A percentile compares a stretch with the other conserved stretches of the same genome.
These are phyloP conservation scores for Microglena sp. DNA, from an alignment of 139 green algal species.

Conservation along the genomic window DNA sequence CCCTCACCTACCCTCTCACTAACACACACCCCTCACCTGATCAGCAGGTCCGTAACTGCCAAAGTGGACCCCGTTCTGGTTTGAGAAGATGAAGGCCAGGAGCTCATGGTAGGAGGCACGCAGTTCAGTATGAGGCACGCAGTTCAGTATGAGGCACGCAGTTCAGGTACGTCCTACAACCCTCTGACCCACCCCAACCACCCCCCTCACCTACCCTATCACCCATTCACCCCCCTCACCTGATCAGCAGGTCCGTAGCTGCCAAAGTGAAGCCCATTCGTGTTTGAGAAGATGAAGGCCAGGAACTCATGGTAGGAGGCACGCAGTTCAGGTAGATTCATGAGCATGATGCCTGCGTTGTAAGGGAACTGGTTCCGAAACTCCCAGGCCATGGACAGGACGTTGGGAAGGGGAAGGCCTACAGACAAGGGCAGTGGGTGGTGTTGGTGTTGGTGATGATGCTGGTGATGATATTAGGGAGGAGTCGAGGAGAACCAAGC, in stretches of 20 bases:
- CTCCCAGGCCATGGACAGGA: not conserved
- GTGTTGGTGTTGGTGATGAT: too few species aligned
- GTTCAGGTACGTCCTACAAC: too few species aligned
- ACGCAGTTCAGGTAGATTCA: constrained; percentile 4
- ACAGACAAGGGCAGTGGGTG: too few species aligned
- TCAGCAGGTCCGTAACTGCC: constrained; percentile 17
- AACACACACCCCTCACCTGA: too few species aligned
- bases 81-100: constrained; percentile 10
- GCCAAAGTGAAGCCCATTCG: not conserved
- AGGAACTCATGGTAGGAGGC: constrained; percentile 8
- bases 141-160: constrained; percentile 3
- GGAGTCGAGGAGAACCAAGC: not conserved
- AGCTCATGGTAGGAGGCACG: constrained; percentile 7
- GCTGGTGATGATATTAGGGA: too few species aligned
- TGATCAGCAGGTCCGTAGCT: constrained; percentile 24
- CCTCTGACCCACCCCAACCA: too few species aligned
- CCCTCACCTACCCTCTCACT: too few species aligned
- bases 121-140: not conserved
- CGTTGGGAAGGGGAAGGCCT: not conserved
- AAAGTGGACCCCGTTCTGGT: not conserved
- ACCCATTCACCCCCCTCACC: too few species aligned
- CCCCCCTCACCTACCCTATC: too few species aligned
- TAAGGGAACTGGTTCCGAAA: not conserved
- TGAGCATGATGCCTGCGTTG: constrained; percentile 12
- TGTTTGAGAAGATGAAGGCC: constrained; percentile 8